These are phyloP conservation scores for Anthostomella pinea DNA, from an alignment of 2,329 filamentous ascomycete species.

Conservation along the genomic window DNA sequence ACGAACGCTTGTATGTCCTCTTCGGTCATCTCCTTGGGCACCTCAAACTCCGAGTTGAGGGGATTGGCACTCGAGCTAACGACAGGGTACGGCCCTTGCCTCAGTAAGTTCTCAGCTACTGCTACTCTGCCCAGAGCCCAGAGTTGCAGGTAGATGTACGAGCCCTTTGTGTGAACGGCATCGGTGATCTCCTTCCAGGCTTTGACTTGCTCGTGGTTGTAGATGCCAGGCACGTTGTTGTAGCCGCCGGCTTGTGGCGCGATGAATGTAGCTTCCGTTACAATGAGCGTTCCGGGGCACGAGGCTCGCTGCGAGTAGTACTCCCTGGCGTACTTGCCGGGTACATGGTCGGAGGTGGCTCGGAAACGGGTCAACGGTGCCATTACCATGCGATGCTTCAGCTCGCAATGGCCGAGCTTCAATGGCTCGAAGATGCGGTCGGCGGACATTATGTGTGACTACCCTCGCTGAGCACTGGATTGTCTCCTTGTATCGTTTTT, in stretches of 20 bases:
- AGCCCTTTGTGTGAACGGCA: constrained; percentile 60
- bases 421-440: constrained; percentile 18
- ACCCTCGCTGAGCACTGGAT: no score
- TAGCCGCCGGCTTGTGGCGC: constrained; percentile 45
- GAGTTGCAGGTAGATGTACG: constrained; percentile 58
- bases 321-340: no score
- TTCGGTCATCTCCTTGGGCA: constrained; percentile 54
- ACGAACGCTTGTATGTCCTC: constrained; percentile 63
- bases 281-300: constrained; percentile 45
- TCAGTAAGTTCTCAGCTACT: no score
- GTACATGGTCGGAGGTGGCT: constrained; percentile 40
- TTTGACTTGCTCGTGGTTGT: constrained; percentile 51
- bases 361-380: constrained; percentile 51
- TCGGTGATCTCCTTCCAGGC: constrained; percentile 60
- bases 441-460: no score
- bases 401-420: constrained; percentile 9
- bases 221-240: constrained; percentile 55
- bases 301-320: constrained; percentile 31
- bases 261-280: constrained; percentile 57
- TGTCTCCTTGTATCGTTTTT: no score
- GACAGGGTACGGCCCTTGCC: no score
- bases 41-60: no score
- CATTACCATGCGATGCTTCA: constrained; percentile 31
- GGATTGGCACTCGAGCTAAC: no score
- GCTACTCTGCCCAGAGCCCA: no score